Evolutionary conservation across 2,329 filamentous ascomycete species (phyloP).

Genomic region (Blumeriella jaapii): DNA sequence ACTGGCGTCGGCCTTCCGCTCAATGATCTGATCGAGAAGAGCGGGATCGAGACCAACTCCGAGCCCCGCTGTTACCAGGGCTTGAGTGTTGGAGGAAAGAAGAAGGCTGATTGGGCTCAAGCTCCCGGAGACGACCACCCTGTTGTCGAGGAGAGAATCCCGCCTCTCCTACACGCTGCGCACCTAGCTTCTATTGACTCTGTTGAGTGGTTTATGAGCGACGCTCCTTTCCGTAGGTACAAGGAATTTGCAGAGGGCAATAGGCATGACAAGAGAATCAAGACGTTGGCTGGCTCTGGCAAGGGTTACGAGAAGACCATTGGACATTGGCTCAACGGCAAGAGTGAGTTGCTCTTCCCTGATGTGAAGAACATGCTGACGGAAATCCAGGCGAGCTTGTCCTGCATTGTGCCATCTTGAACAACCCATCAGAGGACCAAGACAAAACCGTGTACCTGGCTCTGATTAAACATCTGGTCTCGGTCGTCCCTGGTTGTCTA

Average conservation of each 20-base stretch:
- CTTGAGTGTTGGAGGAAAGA: slow-evolving; percentile 63
- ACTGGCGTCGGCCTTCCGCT: slow-evolving; percentile 61
- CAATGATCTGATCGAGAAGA: slow-evolving; percentile 52
- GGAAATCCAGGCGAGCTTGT: slow-evolving; percentile 41
- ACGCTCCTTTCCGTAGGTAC: slow-evolving; percentile 57
- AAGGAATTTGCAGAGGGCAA: slow-evolving; percentile 54
- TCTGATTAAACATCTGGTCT: slow-evolving; percentile 55
- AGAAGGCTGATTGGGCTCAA: slow-evolving; percentile 62
- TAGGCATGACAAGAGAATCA: slow-evolving; percentile 48
- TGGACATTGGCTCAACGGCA: slow-evolving; percentile 46
- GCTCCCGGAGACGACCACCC: slow-evolving; percentile 43
- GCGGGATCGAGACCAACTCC: slow-evolving; percentile 48
- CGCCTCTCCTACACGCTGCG: slow-evolving; percentile 51
- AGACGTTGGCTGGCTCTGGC: slow-evolving; percentile 45
- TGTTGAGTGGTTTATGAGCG: slow-evolving; percentile 68
- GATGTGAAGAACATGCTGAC: slow-evolving; percentile 11
- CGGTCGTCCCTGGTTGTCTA: slow-evolving; percentile 47
- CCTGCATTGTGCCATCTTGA: slow-evolving; percentile 54
- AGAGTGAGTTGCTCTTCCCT: slow-evolving; percentile 36
- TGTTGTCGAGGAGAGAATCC: slow-evolving; percentile 33
- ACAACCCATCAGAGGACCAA: slow-evolving; percentile 22
- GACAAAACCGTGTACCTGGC: slow-evolving; percentile 31
- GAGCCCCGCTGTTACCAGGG: slow-evolving; percentile 69
- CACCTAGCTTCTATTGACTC: slow-evolving; percentile 46
- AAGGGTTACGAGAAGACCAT: slow-evolving; percentile 55